A percentile compares a stretch with the other conserved stretches of the same genome.
Conservation (phyloP, 2,329 filamentous ascomycete genomes). For the Phoma sp. region DNA sequence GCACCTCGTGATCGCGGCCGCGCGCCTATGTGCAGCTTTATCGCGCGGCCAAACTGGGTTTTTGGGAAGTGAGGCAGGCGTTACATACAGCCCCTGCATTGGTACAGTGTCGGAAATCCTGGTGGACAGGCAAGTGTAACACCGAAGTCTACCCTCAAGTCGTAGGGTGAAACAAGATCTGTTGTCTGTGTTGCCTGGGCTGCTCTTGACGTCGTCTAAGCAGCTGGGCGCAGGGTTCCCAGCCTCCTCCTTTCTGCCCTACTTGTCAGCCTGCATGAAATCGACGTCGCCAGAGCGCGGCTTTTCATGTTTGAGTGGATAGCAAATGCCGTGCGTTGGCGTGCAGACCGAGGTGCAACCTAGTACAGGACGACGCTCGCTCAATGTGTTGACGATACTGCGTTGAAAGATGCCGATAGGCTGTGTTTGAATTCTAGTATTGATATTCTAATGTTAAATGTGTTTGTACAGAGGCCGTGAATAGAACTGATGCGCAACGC, state of each 20-base stretch:
- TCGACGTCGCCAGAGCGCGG: constrained; percentile 25
- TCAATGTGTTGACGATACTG: constrained; percentile 3
- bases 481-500: constrained; percentile 25
- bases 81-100: constrained; percentile 34
- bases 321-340: constrained; percentile 29
- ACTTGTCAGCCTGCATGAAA: constrained; percentile 38
- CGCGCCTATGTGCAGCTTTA: constrained; percentile 9
- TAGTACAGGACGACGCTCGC: constrained; percentile 25
- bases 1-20: constrained; percentile 4
- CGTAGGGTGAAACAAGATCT: constrained; percentile 40
- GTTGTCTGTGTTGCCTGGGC: constrained; percentile 38
- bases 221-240: constrained; percentile 21
- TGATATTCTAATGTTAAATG: constrained; percentile 43
- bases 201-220: constrained; percentile 24
- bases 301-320: constrained; percentile 34
- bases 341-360: constrained; percentile 38
- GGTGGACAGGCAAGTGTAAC: constrained; percentile 23
- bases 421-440: constrained; percentile 33
- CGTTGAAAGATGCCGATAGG: constrained; percentile 25
- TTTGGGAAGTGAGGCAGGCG: constrained; percentile 12
- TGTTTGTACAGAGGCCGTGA: constrained; percentile 51
- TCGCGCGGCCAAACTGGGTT: constrained; percentile 32
- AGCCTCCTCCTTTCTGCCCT: constrained; percentile 29
- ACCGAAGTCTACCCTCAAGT: constrained; percentile 26
- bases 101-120: constrained; percentile 1